Conservation (phyloP, 2,329 filamentous ascomycete genomes). For the Alternaria rosae region DNA sequence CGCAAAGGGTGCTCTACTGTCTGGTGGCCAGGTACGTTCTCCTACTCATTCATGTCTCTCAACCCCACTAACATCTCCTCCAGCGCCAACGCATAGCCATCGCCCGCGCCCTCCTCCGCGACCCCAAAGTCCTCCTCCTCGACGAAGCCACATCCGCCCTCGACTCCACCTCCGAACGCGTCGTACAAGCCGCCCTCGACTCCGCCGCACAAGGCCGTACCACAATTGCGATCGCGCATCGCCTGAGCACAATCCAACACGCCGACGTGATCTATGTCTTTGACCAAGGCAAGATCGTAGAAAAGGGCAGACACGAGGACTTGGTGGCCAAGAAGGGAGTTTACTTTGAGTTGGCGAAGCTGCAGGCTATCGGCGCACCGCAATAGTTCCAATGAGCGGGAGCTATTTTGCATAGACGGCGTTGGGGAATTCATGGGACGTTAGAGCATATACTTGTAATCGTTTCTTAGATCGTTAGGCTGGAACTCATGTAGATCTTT, state of each 20-base stretch:
- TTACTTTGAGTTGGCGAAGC: conserved; percentile 49
- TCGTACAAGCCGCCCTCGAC: conserved; percentile 82
- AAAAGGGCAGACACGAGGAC: conserved; percentile 80
- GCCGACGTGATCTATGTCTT: conserved; percentile 98
- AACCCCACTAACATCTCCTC: background rate
- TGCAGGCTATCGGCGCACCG: conserved; percentile 47
- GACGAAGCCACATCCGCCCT: conserved; percentile 51
- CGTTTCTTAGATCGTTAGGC: background rate
- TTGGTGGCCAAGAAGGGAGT: conserved; percentile 51
- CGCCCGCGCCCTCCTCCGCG: conserved; percentile 86
- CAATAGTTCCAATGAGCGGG: conserved; percentile 22
- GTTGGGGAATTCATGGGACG: background rate
- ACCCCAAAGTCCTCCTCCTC: conserved; percentile 78
- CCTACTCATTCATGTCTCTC: no score
- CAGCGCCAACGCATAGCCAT: conserved; percentile 95
- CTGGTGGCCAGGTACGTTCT: conserved; percentile 67
- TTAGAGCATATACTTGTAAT: conserved; percentile 9
- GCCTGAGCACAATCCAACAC: conserved; percentile 91
- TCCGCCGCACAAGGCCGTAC: conserved; percentile 83
- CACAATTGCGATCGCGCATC: conserved; percentile 94
- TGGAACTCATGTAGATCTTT: background rate
- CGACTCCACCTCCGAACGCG: conserved; percentile 65
- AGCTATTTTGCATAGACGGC: background rate
- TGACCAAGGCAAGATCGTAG: conserved; percentile 84
- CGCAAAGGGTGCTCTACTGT: conserved; percentile 71